Base-by-base conservation (phyloP, 441 rosid species). In the Pelargonium australe region DNA sequence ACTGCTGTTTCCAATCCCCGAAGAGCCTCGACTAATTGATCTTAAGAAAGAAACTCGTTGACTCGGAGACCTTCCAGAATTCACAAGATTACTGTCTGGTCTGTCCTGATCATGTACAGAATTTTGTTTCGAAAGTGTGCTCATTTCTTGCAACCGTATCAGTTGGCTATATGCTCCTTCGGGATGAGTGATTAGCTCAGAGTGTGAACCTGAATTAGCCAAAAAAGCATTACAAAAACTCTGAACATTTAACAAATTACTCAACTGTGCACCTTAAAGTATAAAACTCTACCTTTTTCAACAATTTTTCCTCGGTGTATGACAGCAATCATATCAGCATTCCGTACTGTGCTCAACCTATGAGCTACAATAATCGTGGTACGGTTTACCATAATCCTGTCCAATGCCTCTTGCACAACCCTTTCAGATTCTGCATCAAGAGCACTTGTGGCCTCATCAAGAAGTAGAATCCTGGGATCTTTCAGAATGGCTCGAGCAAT, bases 381-480 rank as follows among this genome's bases (percentile, higher is more conserved):
- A 47, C 95, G 77, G 72, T 77, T 83, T 20, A 72, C 13, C 90
- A 89, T 85, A 58, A 85, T 75, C 68, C 77, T 87, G 60, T 75
- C 90, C 1, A 91, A 70, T 12, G 97, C 90, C 61, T 84, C 90
- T 71, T 91, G 97, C 40, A 89, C 95, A 17, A 85, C 66, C 3
- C 83, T 78, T 76, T 91, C 91, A 0, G 92, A 91, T 71, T 87
- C 95, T 4, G 92, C 86, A 80, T 91, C 92, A 34, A 90, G 77
- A 55, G 95, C 87, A 20, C 95, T 90, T 41, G 92, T 87, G n/a
- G 91, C 96, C 79, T 91, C 97, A 58, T 89, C 96, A 7, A 91
- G 66, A 63, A 91, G 96, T 41, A 89, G 75, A 69, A 89, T 87
- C 40, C 87, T 68, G 0, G 92, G 97, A 25, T 89, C 80, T 69